These are phyloP conservation scores for Clitoria ternatea DNA, from an alignment of 306 rosid genomes.

Conservation along the genomic window DNA sequence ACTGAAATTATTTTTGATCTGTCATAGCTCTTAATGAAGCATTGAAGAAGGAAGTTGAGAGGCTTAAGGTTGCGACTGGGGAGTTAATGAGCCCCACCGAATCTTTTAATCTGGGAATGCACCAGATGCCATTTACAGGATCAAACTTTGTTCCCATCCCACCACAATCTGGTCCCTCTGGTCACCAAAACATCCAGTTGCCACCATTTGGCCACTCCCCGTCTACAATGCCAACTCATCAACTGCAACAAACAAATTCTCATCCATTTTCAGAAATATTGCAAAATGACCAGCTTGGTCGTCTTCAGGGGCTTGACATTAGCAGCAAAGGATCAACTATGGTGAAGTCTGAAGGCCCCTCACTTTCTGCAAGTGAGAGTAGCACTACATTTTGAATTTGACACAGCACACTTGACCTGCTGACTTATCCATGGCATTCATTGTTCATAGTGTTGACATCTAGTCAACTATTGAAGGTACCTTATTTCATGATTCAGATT, in stretches of 20 bases:
- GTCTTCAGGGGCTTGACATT: slow-evolving; percentile 82
- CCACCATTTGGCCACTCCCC: slow-evolving; percentile 52
- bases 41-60: slow-evolving; percentile 91
- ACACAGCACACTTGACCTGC: slow-evolving; percentile 50
- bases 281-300: slow-evolving; percentile 66
- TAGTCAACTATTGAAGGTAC: slow-evolving; percentile 48
- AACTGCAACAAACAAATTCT: slow-evolving; percentile 55
- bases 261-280: slow-evolving; percentile 52
- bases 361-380: slow-evolving; percentile 82
- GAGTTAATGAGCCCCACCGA: slow-evolving; percentile 63
- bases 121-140: slow-evolving; percentile 58
- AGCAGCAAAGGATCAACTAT: slow-evolving; percentile 49
- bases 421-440: slow-evolving; percentile 45
- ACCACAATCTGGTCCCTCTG: slow-evolving; percentile 51
- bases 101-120: slow-evolving; percentile 82
- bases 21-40: slow-evolving; percentile 82
- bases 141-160: slow-evolving; percentile 52
- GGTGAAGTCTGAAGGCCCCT: slow-evolving; percentile 72
- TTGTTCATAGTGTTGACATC: slow-evolving; percentile 52
- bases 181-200: slow-evolving; percentile 57
- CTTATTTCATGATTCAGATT: slow-evolving; percentile 40
- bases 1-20: slow-evolving; percentile 18
- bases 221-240: slow-evolving; percentile 49
- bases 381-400: slow-evolving; percentile 70
- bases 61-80: slow-evolving; percentile 86